These are phyloP conservation scores for Stentor coeruleus DNA, from an alignment of 73 alveolate genomes.

Conservation along the genomic window DNA sequence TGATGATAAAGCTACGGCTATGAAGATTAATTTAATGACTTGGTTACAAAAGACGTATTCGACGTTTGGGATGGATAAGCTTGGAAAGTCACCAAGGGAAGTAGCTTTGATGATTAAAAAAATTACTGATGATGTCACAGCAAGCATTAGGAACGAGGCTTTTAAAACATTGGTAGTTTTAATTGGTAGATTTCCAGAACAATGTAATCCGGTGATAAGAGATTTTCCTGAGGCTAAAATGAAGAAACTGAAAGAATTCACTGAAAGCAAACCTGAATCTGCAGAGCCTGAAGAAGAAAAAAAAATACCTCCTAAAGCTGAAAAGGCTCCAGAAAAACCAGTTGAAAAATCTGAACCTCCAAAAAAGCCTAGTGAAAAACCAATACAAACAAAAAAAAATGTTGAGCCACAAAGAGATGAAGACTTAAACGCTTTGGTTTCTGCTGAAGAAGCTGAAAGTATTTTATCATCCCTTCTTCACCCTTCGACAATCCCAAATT, in stretches of 20 bases:
- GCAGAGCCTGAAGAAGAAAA: neutral
- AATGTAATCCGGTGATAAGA: neutral
- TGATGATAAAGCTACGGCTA: neutral
- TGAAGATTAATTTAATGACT: neutral
- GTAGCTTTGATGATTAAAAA: neutral
- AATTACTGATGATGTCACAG: conserved; percentile 10
- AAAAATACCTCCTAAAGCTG: neutral
- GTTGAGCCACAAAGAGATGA: conserved; percentile 39
- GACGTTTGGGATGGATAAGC: neutral
- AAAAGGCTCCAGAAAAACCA: neutral
- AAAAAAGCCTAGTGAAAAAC: neutral
- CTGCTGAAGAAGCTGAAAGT: conserved; percentile 54
- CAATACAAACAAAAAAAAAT: neutral
- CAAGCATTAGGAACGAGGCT: conserved; percentile 9
- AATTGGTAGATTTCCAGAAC: neutral
- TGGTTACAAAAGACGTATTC: neutral
- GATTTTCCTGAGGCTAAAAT: conserved; percentile 4
- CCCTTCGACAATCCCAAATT: conserved; percentile 3
- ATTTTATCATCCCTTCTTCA: conserved; percentile 30
- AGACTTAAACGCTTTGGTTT: conserved; percentile 44
- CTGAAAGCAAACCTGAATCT: neutral
- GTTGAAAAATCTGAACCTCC: neutral
- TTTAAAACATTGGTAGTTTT: neutral
- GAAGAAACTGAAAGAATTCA: neutral
- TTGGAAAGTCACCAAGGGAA: neutral